Evolutionary conservation across 768 basidiomycete genomes (phyloP).

Genomic region (Serendipita indica): DNA sequence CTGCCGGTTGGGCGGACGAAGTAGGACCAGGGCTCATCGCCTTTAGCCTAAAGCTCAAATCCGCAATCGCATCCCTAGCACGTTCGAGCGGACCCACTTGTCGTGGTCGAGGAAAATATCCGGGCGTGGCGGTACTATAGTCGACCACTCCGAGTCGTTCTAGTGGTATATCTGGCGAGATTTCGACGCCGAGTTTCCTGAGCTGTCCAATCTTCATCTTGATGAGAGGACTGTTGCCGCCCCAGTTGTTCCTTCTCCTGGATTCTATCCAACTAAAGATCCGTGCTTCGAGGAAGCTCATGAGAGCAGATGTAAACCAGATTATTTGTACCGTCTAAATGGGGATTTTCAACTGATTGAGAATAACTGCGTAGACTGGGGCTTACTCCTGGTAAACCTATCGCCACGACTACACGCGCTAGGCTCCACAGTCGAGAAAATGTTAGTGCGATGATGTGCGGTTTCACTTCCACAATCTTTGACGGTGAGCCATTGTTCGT

Average conservation of each 20-base stretch:
- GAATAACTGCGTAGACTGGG: no score
- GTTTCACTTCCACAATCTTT: not conserved
- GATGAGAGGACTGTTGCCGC: not conserved
- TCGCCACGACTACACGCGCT: not conserved
- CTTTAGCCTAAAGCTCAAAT: no score
- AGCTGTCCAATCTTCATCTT: not conserved
- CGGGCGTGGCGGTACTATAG: no score
- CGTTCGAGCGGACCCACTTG: no score
- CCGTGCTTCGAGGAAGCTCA: not conserved
- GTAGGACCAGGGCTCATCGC: no score
- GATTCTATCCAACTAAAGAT: not conserved
- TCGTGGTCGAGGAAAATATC: no score
- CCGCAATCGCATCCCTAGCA: no score
- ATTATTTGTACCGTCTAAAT: not conserved
- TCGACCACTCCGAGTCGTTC: not conserved
- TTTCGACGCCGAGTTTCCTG: not conserved
- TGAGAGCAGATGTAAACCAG: slow-evolving; percentile 1
- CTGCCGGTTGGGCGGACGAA: no score
- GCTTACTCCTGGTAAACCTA: not conserved
- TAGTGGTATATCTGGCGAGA: not conserved
- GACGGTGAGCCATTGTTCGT: not conserved
- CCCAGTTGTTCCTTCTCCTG: not conserved
- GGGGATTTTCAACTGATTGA: not conserved
- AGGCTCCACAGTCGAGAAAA: not conserved
- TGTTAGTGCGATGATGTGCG: not conserved